Evolutionary conservation across 352 stramenopile genomes (phyloP).

Genomic region (Thraustotheca clavata): DNA sequence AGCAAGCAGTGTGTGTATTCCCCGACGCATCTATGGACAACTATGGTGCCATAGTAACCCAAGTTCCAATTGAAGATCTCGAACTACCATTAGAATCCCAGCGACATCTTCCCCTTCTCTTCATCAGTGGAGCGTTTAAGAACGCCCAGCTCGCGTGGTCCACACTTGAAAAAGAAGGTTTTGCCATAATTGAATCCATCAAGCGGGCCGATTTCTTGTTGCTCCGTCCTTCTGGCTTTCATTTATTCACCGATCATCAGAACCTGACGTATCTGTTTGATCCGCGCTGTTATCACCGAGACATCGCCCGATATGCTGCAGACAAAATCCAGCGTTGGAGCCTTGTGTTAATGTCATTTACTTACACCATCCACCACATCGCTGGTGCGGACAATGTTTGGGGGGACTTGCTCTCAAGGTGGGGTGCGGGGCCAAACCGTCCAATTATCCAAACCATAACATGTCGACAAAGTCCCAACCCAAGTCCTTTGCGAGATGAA

Average conservation of each 20-base stretch:
- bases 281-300: not conserved
- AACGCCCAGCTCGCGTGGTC: not conserved
- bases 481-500: not conserved
- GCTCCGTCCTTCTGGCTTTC: slow-evolving; percentile 3
- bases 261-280: slow-evolving; percentile 9
- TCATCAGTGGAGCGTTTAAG: not conserved
- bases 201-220: not conserved
- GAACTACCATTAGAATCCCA: not conserved
- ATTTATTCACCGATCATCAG: slow-evolving; percentile 9
- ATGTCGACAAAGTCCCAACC: not conserved
- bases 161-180: slow-evolving; percentile 16
- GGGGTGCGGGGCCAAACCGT: not conserved
- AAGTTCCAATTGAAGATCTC: not conserved
- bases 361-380: slow-evolving; percentile 22
- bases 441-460: not conserved
- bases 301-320: slow-evolving; percentile 21
- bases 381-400: slow-evolving; percentile 12
- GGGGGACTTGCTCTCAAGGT: slow-evolving; percentile 21
- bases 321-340: slow-evolving; percentile 24
- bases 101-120: not conserved
- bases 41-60: not conserved
- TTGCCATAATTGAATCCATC: slow-evolving; percentile 10
- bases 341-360: slow-evolving; percentile 20
- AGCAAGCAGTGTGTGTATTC: slow-evolving; percentile 12
- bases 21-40: slow-evolving; percentile 3